Evolutionary conservation across 1,284 basidiomycete genomes (phyloP), one percentile per base, ranked within the genome.

Genomic region (Fomitopsis pinicola): DNA sequence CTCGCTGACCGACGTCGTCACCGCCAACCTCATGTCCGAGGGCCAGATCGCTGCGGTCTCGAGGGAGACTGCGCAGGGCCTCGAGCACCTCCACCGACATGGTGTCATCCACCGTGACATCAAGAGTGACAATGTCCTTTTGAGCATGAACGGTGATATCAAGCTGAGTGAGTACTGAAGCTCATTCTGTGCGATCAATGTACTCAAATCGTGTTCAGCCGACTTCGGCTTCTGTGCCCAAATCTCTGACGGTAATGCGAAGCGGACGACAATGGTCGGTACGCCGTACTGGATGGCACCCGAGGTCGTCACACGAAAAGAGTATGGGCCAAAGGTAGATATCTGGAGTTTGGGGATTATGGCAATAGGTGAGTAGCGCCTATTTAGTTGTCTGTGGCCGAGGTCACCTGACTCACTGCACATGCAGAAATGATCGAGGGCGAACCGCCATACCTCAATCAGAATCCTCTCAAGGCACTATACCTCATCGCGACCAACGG

Each of bases 261-360:
- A 98, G 80, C 89, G 97, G 38, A 98, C 95, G 36, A 99, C 97
- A n/a, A 98, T 99, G 97, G 97, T 98, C 53, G 97, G 97, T 3
- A 98, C 97, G 7, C 97, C 97, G 1, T 99, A 98, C 74, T 99
- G 97, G 97, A 99, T 99, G 97, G 97, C 97, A 1, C 97, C 97
- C 1, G 97, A 99, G 73, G 96, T 99, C 36, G 97, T 99, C 62
- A 97, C 94, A 22, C 87, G 96, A 60, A 98, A 98, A 76, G 97
- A 98, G 78, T 99, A 99, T 72, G 97, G 97, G 0, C 94, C 97
- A 4, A 98, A 98, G 76, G 97, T 99, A 35, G 97, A 99, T 73
- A 95, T 99, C 62, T 99, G 97, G 97, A 92, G 88, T 75, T 78
- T 99, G 70, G 97, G 97, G 26, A 99, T 99, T 79, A 97, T 99